These are phyloP conservation scores for Globisporangium rhizosaccharum DNA, from an alignment of 352 stramenopile genomes.

Conservation along the genomic window DNA sequence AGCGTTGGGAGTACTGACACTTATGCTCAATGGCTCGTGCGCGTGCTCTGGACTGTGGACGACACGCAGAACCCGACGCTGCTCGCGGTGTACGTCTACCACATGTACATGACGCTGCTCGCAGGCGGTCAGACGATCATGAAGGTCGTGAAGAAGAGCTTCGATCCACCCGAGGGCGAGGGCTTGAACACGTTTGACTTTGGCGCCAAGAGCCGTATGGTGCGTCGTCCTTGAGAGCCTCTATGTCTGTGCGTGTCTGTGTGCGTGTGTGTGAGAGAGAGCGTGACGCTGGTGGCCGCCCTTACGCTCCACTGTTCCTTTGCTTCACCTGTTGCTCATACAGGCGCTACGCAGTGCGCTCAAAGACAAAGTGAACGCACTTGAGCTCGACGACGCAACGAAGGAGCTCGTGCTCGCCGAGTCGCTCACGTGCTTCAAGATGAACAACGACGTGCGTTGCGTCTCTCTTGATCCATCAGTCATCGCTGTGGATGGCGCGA, in stretches of 20 bases:
- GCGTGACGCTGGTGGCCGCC: not conserved
- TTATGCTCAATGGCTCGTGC: too few species aligned
- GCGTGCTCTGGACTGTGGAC: too few species aligned
- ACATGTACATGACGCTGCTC: conserved; percentile 74
- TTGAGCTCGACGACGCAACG: conserved; percentile 33
- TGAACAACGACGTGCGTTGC: conserved; percentile 62
- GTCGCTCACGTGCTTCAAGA: conserved; percentile 48
- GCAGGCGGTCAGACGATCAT: conserved; percentile 56
- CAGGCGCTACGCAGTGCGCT: conserved; percentile 42
- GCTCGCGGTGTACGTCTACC: conserved; percentile 59
- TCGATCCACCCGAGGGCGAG: conserved; percentile 30
- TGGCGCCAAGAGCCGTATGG: conserved; percentile 42
- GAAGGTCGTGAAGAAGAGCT: conserved; percentile 62
- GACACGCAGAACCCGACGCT: conserved; percentile 39
- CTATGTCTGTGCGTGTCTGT: too few species aligned
- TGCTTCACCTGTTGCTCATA: too few species aligned
- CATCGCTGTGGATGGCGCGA: not conserved
- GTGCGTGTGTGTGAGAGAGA: not conserved
- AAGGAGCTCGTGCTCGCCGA: conserved; percentile 47
- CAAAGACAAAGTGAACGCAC: conserved; percentile 57
- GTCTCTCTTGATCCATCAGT: too few species aligned
- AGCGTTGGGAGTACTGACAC: not conserved
- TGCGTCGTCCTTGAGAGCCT: conserved; percentile 1
- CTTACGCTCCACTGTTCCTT: not conserved
- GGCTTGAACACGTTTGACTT: conserved; percentile 55